phyloP scores from a whole-genome alignment of 257 asterid species.

The Nicotiana obtusifolia region DNA sequence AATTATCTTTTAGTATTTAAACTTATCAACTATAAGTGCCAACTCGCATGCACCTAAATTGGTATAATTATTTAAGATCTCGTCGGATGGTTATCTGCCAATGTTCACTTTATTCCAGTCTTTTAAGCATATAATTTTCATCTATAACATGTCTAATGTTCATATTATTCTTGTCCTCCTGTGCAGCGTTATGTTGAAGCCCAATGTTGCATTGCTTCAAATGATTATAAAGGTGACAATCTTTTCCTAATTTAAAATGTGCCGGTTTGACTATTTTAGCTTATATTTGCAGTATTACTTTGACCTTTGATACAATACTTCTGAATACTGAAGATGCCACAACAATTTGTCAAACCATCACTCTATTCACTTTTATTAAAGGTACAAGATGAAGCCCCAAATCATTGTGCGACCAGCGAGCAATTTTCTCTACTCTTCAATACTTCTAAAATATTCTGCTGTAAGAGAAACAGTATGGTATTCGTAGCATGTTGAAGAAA shows the following conservation, averaged over 20 bases:
- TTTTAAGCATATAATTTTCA: not conserved
- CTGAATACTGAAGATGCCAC: not conserved
- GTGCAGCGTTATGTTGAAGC: slow-evolving; percentile 94
- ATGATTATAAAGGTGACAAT: slow-evolving; percentile 86
- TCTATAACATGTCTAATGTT: not conserved
- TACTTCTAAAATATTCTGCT: not conserved
- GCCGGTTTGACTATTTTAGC: not conserved
- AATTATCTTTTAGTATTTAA: not conserved
- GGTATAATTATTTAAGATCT: too few species aligned
- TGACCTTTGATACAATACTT: not conserved
- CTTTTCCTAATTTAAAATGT: slow-evolving; percentile 9
- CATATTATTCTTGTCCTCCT: slow-evolving; percentile 7
- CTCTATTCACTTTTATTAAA: not conserved
- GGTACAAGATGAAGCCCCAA: too few species aligned
- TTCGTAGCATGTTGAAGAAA: not conserved
- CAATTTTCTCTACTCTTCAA: not conserved
- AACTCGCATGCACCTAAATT: not conserved
- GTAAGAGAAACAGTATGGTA: not conserved
- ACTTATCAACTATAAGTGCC: not conserved
- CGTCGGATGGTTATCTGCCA: not conserved
- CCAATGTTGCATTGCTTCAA: slow-evolving; percentile 84
- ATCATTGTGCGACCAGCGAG: not conserved
- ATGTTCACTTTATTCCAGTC: not conserved
- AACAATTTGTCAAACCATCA: not conserved
- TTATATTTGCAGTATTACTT: not conserved